Evolutionary conservation across 176 grass and related monocot species (phyloP).

Genomic region (Oryza brachyantha): DNA sequence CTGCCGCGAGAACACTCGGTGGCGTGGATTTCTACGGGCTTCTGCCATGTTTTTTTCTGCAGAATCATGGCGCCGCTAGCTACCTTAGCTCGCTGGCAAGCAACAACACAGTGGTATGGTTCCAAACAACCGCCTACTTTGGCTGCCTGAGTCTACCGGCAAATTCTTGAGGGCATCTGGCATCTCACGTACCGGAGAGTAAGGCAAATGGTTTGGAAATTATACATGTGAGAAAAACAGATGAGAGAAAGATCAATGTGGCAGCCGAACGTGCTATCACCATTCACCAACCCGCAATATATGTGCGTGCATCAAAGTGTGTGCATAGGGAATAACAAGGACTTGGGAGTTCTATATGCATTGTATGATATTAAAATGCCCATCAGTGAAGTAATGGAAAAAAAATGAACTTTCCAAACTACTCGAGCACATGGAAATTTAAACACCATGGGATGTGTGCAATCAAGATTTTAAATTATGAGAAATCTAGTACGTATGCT

Average conservation of each 20-base stretch:
- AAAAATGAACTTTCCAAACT: background rate
- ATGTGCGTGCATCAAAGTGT: background rate
- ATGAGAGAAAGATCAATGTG: background rate
- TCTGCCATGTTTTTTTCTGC: background rate
- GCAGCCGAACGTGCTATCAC: background rate
- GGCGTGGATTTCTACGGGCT: background rate
- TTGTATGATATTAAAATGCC: background rate
- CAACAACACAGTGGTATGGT: background rate
- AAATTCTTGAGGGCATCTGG: background rate
- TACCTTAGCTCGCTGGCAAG: background rate
- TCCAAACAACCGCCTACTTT: background rate
- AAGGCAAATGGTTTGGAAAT: background rate
- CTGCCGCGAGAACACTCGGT: constrained; percentile 20
- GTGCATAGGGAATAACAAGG: background rate
- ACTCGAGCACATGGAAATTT: background rate
- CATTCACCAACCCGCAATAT: background rate
- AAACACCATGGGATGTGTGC: background rate
- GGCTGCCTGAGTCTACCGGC: background rate
- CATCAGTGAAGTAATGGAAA: background rate
- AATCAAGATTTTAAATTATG: background rate
- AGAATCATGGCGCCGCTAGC: background rate
- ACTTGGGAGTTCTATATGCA: background rate
- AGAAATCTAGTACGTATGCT: too few species aligned
- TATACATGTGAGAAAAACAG: background rate
- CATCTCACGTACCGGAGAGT: too few species aligned